These are phyloP conservation scores for Triticum urartu DNA, from an alignment of 176 grass and related monocot genomes.

Conservation along the genomic window DNA sequence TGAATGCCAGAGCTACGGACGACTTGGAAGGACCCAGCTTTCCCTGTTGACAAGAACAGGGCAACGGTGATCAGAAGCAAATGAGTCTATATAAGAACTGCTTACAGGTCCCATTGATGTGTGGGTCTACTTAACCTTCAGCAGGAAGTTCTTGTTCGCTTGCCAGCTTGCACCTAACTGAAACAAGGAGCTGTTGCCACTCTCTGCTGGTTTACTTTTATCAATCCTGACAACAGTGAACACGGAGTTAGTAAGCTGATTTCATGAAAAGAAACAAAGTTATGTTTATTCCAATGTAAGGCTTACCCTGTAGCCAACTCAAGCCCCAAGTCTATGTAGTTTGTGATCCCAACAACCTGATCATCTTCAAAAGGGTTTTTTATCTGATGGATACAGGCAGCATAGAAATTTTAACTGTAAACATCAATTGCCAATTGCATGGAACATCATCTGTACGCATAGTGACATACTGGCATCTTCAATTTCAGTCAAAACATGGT, in stretches of 20 bases:
- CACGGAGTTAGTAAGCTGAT: constrained; percentile 1
- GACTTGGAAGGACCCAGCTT: constrained; percentile 78
- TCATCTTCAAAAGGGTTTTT: constrained; percentile 91
- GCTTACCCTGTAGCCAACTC: constrained; percentile 75
- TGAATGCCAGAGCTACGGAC: constrained; percentile 76
- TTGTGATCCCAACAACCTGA: constrained; percentile 95
- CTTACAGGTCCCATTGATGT: not conserved
- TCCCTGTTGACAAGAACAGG: constrained; percentile 49
- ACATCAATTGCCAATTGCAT: not conserved
- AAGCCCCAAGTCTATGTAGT: constrained; percentile 94
- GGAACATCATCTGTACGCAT: not conserved
- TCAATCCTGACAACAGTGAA: constrained; percentile 52
- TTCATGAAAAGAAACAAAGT: not conserved
- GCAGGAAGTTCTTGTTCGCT: constrained; percentile 92
- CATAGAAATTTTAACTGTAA: not conserved
- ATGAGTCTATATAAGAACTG: not conserved
- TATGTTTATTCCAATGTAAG: not conserved
- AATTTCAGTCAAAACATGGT: not conserved
- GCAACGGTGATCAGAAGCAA: not conserved
- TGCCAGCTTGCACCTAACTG: constrained; percentile 95
- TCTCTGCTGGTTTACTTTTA: constrained; percentile 46
- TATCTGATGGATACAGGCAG: constrained; percentile 43
- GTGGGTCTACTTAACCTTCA: constrained; percentile 61
- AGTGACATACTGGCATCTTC: not conserved
- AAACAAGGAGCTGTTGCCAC: constrained; percentile 51